Percentiles rank a stretch among this genome's conserved stretches.
phyloP scores from a whole-genome alignment of 257 asterid species.

The Euphrasia confusa region DNA sequence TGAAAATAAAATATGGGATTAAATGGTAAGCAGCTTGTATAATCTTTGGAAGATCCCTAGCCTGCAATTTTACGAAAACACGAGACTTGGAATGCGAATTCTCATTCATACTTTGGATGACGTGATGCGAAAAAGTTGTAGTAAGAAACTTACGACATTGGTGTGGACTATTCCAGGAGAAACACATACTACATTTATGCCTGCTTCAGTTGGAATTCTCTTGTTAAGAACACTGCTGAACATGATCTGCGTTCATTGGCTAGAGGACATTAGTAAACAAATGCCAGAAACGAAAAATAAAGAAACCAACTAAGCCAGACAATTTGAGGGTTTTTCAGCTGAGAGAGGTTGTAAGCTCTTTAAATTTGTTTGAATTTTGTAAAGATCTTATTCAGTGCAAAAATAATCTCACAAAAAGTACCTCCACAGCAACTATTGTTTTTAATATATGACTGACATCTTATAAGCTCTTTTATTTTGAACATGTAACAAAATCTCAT shows the following conservation, averaged over 20 bases:
- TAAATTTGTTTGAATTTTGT: neutral
- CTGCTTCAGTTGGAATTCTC: constrained; percentile 86
- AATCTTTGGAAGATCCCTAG: constrained; percentile 86
- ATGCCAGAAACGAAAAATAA: neutral
- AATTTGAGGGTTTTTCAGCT: neutral
- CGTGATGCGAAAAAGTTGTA: neutral
- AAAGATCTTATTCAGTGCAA: too few species aligned
- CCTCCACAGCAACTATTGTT: too few species aligned
- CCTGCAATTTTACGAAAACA: constrained; percentile 46
- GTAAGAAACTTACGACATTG: constrained; percentile 72
- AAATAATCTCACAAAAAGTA: too few species aligned
- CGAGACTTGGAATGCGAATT: constrained; percentile 5
- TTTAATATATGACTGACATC: too few species aligned
- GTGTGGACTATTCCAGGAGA: constrained; percentile 97
- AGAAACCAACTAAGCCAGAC: neutral
- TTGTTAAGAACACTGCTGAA: constrained; percentile 89
- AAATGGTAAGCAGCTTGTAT: constrained; percentile 79
- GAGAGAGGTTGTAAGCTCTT: too few species aligned
- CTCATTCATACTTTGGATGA: neutral
- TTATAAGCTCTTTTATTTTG: too few species aligned
- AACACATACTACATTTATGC: constrained; percentile 70
- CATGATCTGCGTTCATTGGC: constrained; percentile 63
- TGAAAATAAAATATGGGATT: constrained; percentile 84
- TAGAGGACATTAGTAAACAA: constrained; percentile 23
- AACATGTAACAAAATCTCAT: too few species aligned